phyloP scores from a whole-genome alignment of 1,284 basidiomycete genomes.

The Apiotrichum laibachii region DNA sequence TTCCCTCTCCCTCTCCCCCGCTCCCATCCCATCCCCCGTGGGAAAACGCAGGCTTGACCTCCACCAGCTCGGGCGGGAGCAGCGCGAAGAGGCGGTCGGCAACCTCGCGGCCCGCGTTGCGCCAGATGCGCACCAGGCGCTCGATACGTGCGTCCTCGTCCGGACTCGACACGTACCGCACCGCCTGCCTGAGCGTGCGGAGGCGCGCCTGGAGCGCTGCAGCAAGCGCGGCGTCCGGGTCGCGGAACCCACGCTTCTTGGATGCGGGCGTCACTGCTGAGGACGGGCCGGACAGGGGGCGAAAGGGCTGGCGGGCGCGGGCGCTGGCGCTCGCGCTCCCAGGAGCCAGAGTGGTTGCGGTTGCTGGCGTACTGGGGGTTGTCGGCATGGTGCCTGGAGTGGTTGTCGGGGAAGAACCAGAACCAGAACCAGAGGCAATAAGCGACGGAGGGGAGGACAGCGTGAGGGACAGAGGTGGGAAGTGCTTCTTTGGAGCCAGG shows the following conservation, averaged over 20 bases:
- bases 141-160: slow-evolving; percentile 35
- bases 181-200: slow-evolving; percentile 31
- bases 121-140: slow-evolving; percentile 35
- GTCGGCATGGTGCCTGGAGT: background rate
- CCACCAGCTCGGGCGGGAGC: background rate
- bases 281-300: slow-evolving; percentile 18
- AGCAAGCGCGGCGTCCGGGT: slow-evolving; percentile 13
- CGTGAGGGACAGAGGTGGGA: background rate
- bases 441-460: background rate
- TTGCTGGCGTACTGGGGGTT: background rate
- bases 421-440: too few relatives aligned
- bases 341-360: background rate
- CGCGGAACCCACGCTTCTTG: background rate
- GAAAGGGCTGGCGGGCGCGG: slow-evolving; percentile 26
- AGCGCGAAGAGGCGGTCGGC: slow-evolving; percentile 39
- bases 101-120: slow-evolving; percentile 41
- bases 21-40: slow-evolving; percentile 5
- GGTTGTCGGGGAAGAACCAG: background rate
- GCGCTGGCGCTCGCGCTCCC: slow-evolving; percentile 6
- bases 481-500: background rate
- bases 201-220: slow-evolving; percentile 29
- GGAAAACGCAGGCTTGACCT: background rate
- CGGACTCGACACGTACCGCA: slow-evolving; percentile 25
- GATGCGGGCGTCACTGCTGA: too few relatives aligned
- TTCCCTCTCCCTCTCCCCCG: background rate